Percentiles rank a stretch among this genome's conserved stretches.
Conservation (phyloP, 2,329 filamentous ascomycete species). For the Sclerotinia sclerotiorum region DNA sequence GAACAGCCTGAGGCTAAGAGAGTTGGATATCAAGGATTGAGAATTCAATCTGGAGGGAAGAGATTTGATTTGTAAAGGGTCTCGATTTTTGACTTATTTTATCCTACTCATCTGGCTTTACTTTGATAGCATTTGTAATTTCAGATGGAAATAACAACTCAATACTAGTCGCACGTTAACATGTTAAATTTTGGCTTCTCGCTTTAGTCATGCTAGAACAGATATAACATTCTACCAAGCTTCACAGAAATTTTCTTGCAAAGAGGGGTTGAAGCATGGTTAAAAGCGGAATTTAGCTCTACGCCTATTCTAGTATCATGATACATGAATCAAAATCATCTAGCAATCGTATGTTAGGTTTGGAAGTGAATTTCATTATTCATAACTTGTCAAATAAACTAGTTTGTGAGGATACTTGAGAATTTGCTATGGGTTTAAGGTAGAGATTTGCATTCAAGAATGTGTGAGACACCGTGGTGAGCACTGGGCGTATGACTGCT, state of each 20-base stretch:
- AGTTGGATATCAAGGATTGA: conserved; percentile 2
- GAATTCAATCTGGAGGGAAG: neutral
- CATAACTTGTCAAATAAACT: no score
- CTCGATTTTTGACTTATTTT: neutral
- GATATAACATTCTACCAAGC: neutral
- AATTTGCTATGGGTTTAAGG: no score
- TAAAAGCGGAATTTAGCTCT: neutral
- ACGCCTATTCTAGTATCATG: neutral
- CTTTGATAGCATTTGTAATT: neutral
- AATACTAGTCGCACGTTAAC: neutral
- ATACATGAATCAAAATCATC: neutral
- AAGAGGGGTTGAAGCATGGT: neutral
- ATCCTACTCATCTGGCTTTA: no score
- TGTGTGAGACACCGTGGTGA: no score
- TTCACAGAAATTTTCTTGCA: neutral
- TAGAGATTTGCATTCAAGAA: no score
- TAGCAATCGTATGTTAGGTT: rapidly evolving
- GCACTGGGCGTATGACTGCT: no score
- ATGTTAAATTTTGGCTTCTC: neutral
- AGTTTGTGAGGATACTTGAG: no score
- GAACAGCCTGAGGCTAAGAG: neutral
- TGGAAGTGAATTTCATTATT: neutral
- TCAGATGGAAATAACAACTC: neutral
- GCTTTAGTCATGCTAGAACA: neutral
- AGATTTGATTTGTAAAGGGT: neutral